Evolutionary conservation across 331 rosid species (phyloP).

Genomic region (Telfairia occidentalis): DNA sequence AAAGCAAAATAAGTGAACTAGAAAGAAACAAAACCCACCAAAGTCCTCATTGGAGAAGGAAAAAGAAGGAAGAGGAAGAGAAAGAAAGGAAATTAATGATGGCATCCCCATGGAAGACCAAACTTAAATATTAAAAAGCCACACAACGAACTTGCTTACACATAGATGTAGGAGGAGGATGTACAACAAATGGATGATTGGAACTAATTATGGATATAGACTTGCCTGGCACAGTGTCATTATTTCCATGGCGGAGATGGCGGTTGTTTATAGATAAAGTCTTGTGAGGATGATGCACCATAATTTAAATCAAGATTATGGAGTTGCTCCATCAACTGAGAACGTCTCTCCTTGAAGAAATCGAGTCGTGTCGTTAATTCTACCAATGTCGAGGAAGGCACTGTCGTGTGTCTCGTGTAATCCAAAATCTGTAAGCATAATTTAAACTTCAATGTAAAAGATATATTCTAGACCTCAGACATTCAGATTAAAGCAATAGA

Average conservation of each 20-base stretch:
- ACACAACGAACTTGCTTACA: background rate
- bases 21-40: slow-evolving; percentile 9
- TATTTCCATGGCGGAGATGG: slow-evolving; percentile 84
- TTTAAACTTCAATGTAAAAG: background rate
- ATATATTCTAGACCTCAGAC: background rate
- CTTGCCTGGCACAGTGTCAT: background rate
- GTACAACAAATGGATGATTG: slow-evolving; percentile 5
- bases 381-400: slow-evolving; percentile 80
- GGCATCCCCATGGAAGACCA: slow-evolving; percentile 5
- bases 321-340: slow-evolving; percentile 96
- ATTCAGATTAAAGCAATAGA: background rate
- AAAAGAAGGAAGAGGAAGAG: background rate
- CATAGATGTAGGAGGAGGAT: background rate
- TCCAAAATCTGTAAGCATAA: slow-evolving; percentile 46
- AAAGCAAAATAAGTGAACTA: slow-evolving; percentile 1
- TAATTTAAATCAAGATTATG: slow-evolving; percentile 94
- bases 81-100: background rate
- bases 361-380: slow-evolving; percentile 93
- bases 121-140: background rate
- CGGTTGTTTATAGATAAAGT: slow-evolving; percentile 61
- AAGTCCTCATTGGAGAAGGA: slow-evolving; percentile 2
- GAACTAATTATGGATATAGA: background rate
- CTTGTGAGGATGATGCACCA: slow-evolving; percentile 64
- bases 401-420: slow-evolving; percentile 57
- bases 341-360: slow-evolving; percentile 99